Evolutionary conservation across 2,329 filamentous ascomycete species (phyloP).

Genomic region (Macroventuria anomochaeta): DNA sequence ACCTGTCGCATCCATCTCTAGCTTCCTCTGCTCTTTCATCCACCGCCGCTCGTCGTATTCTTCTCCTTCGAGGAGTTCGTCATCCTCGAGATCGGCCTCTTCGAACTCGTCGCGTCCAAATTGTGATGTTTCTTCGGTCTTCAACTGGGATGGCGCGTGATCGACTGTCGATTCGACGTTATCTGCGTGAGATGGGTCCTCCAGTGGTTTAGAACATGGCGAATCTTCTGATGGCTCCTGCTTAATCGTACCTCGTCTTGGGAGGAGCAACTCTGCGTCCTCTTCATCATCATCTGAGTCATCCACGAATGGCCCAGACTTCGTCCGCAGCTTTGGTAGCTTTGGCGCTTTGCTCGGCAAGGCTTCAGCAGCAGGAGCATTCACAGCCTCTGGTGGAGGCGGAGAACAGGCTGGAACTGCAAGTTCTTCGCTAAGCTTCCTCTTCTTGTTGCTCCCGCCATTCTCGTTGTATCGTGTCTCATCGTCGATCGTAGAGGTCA

Average conservation of each 20-base stretch:
- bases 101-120: constrained; percentile 57
- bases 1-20: constrained; percentile 60
- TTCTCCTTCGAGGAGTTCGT: constrained; percentile 62
- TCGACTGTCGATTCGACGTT: constrained; percentile 6
- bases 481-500: constrained; percentile 24
- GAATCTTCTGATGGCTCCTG: constrained; percentile 16
- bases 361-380: constrained; percentile 1
- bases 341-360: constrained; percentile 12
- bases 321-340: constrained; percentile 37
- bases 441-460: constrained; percentile 51
- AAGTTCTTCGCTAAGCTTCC: constrained; percentile 45
- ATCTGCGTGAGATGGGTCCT: constrained; percentile 23
- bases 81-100: constrained; percentile 65
- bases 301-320: constrained; percentile 70
- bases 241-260: constrained; percentile 33
- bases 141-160: constrained; percentile 41
- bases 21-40: constrained; percentile 72
- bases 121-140: constrained; percentile 58
- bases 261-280: constrained; percentile 8
- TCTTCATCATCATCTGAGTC: constrained; percentile 68
- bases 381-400: constrained; percentile 28
- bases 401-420: constrained; percentile 50
- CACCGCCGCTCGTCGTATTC: constrained; percentile 64
- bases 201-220: constrained; percentile 30
- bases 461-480: constrained; percentile 53